These are phyloP conservation scores for Cyclostephanos tholiformis DNA, from an alignment of 108 stramenopile species.

Conservation along the genomic window DNA sequence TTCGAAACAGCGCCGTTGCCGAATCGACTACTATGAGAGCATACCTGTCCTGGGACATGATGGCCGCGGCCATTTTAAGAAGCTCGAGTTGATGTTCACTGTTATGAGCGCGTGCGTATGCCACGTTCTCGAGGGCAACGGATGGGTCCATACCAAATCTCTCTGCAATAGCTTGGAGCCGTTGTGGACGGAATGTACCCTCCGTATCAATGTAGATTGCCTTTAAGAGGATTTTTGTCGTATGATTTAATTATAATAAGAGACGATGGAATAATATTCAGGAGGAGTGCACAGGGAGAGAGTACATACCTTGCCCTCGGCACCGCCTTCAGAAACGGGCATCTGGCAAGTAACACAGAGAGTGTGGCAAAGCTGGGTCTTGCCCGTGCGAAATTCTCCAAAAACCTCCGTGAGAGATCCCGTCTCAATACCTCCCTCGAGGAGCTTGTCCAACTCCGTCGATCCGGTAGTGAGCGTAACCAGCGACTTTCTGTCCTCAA, in stretches of 20 bases:
- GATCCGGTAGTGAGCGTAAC: slow-evolving; percentile 95
- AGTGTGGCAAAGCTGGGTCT: slow-evolving; percentile 99
- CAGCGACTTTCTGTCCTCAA: slow-evolving; percentile 86
- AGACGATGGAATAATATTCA: neutral
- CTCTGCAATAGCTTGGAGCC: slow-evolving; percentile 96
- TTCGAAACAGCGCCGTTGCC: slow-evolving; percentile 98
- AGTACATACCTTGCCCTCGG: slow-evolving; percentile 79
- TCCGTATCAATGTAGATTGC: slow-evolving; percentile 99
- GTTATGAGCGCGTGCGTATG: slow-evolving; percentile 99
- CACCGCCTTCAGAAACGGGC: slow-evolving; percentile 96
- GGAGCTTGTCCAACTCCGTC: slow-evolving; percentile 95
- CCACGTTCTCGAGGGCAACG: slow-evolving; percentile 98
- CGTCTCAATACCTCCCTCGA: slow-evolving; percentile 98
- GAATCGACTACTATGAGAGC: slow-evolving; percentile 97
- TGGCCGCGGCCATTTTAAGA: slow-evolving; percentile 95
- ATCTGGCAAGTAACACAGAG: slow-evolving; percentile 99
- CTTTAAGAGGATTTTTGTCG: slow-evolving; percentile 35
- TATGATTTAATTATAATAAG: neutral
- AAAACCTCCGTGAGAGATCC: slow-evolving; percentile 98
- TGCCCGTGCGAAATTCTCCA: slow-evolving; percentile 95
- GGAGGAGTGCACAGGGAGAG: neutral
- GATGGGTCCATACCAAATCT: slow-evolving; percentile 94
- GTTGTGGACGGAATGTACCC: slow-evolving; percentile 96
- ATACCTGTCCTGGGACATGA: slow-evolving; percentile 98
- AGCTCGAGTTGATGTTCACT: slow-evolving; percentile 99